Evolutionary conservation across 768 basidiomycete species (phyloP).

Genomic region (Mycena chlorophos): DNA sequence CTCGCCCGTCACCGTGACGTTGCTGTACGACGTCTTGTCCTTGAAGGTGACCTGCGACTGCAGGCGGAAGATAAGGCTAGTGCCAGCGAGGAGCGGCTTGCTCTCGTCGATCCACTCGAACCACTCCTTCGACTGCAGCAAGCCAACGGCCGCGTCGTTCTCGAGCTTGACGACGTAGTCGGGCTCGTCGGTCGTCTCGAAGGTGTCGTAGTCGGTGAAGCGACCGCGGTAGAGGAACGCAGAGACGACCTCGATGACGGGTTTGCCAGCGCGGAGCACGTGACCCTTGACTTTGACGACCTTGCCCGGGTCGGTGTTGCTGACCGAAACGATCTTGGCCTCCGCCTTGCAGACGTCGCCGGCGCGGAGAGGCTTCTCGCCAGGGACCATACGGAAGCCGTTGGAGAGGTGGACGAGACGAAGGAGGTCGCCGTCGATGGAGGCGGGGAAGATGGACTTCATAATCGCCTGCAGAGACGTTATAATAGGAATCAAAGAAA

Average conservation of each 20-base stretch:
- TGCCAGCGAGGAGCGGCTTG: conserved; percentile 75
- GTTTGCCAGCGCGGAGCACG: conserved; percentile 73
- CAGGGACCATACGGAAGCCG: conserved; percentile 86
- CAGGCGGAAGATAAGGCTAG: conserved; percentile 85
- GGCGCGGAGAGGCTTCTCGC: conserved; percentile 70
- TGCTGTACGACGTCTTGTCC: conserved; percentile 81
- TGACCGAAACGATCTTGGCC: conserved; percentile 85
- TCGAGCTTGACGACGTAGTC: conserved; percentile 77
- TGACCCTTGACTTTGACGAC: conserved; percentile 86
- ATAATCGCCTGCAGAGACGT: conserved; percentile 82
- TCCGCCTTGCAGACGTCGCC: conserved; percentile 91
- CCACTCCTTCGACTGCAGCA: conserved; percentile 96
- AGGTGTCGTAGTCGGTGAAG: conserved; percentile 92
- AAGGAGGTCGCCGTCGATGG: conserved; percentile 94
- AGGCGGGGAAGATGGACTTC: conserved; percentile 92
- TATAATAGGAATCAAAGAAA: background rate
- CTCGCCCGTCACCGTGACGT: conserved; percentile 79
- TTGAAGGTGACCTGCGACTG: conserved; percentile 90
- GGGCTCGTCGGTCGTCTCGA: conserved; percentile 87
- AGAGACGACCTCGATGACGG: conserved; percentile 90
- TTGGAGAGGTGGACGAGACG: conserved; percentile 97
- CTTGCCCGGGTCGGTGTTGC: conserved; percentile 90
- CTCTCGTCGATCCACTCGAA: conserved; percentile 91
- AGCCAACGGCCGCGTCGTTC: conserved; percentile 80
- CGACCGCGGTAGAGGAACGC: conserved; percentile 96